phyloP scores from a whole-genome alignment of 1,284 basidiomycete genomes.

The Marasmius sp. region DNA sequence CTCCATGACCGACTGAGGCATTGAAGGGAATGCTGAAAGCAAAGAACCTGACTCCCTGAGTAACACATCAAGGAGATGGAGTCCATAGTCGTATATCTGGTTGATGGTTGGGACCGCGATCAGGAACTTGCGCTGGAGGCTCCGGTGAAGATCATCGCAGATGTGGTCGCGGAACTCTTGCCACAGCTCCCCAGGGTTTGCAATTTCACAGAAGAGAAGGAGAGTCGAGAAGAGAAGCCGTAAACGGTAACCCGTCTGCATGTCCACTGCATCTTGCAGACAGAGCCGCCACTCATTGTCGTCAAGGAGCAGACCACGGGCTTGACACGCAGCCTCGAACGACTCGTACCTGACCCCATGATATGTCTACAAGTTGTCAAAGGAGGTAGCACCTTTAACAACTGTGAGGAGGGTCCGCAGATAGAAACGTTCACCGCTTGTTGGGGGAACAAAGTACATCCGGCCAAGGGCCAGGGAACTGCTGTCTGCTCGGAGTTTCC shows the following conservation, averaged over 20 bases:
- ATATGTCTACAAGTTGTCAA: constrained; percentile 30
- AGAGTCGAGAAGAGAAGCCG: constrained; percentile 41
- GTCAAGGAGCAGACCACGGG: constrained; percentile 41
- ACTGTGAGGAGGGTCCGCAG: constrained; percentile 36
- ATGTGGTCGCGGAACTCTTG: constrained; percentile 30
- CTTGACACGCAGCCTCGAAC: constrained; percentile 37
- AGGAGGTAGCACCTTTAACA: constrained; percentile 34
- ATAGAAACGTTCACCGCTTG: constrained; percentile 36
- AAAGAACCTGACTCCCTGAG: constrained; percentile 21
- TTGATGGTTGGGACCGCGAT: constrained; percentile 17
- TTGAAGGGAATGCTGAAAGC: constrained; percentile 18
- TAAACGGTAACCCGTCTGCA: constrained; percentile 39
- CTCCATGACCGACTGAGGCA: constrained; percentile 22
- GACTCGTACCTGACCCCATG: constrained; percentile 24
- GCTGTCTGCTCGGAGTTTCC: constrained; percentile 26
- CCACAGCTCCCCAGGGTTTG: constrained; percentile 37
- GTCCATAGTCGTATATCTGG: constrained; percentile 34
- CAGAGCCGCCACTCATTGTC: constrained; percentile 44
- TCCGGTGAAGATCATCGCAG: constrained; percentile 37
- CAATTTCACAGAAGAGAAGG: constrained; percentile 31
- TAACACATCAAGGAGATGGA: constrained; percentile 26
- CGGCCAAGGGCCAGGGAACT: constrained; percentile 33
- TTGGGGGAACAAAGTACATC: constrained; percentile 35
- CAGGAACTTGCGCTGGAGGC: too few species aligned
- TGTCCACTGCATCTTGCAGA: constrained; percentile 38